phyloP scores from a whole-genome alignment of 2,329 filamentous ascomycete genomes.

The Ophiostoma piceae region DNA sequence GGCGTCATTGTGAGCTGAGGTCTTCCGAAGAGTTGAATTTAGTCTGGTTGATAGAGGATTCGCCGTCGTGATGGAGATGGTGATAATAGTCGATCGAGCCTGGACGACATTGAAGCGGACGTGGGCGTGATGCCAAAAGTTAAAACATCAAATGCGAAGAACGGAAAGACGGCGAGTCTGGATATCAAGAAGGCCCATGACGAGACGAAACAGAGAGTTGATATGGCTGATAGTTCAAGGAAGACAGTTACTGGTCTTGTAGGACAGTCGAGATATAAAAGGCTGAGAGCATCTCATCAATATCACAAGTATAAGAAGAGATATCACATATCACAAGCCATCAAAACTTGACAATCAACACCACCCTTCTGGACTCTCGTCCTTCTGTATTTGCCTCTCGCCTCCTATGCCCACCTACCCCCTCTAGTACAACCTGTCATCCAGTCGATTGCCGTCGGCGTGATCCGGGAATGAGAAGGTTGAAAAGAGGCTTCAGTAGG shows the following conservation, averaged over 20 bases:
- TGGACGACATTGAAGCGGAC: not conserved
- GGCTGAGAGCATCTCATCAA: not conserved
- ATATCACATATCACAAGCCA: not conserved
- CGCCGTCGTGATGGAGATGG: not conserved
- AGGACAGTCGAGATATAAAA: not conserved
- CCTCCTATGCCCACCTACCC: too few species aligned
- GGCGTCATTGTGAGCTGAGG: conserved; percentile 16
- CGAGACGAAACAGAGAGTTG: not conserved
- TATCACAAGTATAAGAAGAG: not conserved
- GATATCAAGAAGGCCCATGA: not conserved
- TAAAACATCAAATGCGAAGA: not conserved
- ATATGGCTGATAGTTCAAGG: not conserved
- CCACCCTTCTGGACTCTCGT: not conserved
- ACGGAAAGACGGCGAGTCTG: not conserved
- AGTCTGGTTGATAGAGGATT: not conserved
- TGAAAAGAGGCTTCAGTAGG: not conserved
- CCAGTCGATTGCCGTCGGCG: conserved; percentile 2
- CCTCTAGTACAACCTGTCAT: not conserved
- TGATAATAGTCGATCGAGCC: not conserved
- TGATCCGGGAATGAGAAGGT: not conserved
- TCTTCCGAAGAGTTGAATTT: not conserved
- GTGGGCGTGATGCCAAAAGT: not conserved
- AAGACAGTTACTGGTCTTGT: not conserved
- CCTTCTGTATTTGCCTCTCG: not conserved
- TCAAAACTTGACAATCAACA: not conserved